phyloP scores from a whole-genome alignment of 2,329 filamentous ascomycete genomes.

The Fusarium proliferatum region DNA sequence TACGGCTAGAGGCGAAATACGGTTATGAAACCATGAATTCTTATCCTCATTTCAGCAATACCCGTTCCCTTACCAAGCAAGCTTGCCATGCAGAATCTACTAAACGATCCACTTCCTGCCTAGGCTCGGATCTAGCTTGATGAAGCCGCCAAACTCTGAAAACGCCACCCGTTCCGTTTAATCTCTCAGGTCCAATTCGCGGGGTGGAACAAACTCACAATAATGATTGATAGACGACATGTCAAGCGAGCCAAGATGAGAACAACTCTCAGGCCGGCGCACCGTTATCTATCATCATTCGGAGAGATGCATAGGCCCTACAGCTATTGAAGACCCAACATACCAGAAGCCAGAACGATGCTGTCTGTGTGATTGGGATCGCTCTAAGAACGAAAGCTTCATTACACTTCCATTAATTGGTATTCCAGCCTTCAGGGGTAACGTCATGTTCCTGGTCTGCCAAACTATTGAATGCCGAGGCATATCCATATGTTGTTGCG shows the following conservation, averaged over 20 bases:
- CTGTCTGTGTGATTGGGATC: too few species aligned
- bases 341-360: neutral
- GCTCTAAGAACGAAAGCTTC: neutral
- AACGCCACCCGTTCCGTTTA: slow-evolving; percentile 27
- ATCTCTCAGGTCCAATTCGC: slow-evolving; percentile 30
- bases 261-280: neutral
- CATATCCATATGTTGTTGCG: neutral
- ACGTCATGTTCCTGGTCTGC: neutral
- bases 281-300: neutral
- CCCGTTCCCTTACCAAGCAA: neutral
- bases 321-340: neutral
- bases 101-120: neutral
- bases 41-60: neutral
- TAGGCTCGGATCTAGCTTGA: slow-evolving; percentile 5
- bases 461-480: neutral
- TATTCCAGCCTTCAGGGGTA: neutral
- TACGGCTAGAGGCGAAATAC: slow-evolving; percentile 11
- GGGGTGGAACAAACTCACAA: slow-evolving; percentile 7
- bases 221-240: neutral
- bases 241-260: neutral
- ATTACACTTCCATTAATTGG: neutral
- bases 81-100: neutral
- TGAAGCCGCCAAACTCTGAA: slow-evolving; percentile 9
- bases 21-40: neutral
- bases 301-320: neutral